phyloP scores from a whole-genome alignment of 1,284 basidiomycete species.

The Xanthoconium separans region DNA sequence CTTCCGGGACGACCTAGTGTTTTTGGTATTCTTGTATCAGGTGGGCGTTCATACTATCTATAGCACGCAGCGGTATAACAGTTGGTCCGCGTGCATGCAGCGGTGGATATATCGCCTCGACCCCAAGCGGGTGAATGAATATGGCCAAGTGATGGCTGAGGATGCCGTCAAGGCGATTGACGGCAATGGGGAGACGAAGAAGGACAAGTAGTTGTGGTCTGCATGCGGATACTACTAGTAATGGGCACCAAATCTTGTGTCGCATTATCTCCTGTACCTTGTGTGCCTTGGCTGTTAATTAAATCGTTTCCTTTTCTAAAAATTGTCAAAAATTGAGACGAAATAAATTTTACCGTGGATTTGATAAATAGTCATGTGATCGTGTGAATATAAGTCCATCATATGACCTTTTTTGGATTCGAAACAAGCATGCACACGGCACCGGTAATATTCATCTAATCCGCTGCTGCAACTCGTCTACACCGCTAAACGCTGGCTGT shows the following conservation, averaged over 20 bases:
- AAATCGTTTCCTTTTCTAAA: neutral
- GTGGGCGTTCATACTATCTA: slow-evolving; percentile 41
- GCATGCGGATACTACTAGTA: neutral
- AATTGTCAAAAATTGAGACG: slow-evolving; percentile 5
- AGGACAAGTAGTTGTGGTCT: slow-evolving; percentile 43
- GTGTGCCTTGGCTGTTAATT: slow-evolving; percentile 3
- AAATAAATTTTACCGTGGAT: slow-evolving; percentile 8
- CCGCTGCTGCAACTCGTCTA: slow-evolving; percentile 22
- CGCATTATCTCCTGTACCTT: slow-evolving; percentile 17
- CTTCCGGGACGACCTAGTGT: slow-evolving; percentile 91
- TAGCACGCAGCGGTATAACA: slow-evolving; percentile 16
- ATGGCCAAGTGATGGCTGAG: slow-evolving; percentile 75
- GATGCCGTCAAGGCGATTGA: slow-evolving; percentile 46
- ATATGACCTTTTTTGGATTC: slow-evolving; percentile 26
- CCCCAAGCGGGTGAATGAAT: slow-evolving; percentile 92
- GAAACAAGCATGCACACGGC: slow-evolving; percentile 31
- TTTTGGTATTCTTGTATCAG: slow-evolving; percentile 84
- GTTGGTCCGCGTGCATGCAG: slow-evolving; percentile 38
- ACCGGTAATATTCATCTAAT: slow-evolving; percentile 36
- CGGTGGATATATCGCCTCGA: slow-evolving; percentile 97
- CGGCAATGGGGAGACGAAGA: slow-evolving; percentile 46
- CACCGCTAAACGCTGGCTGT: slow-evolving; percentile 28
- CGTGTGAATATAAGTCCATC: slow-evolving; percentile 20
- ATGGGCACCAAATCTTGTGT: neutral
- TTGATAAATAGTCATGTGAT: slow-evolving; percentile 17